These are phyloP conservation scores for Sarocladiaceae sp. DNA, from an alignment of 2,329 filamentous ascomycete genomes.

Conservation along the genomic window DNA sequence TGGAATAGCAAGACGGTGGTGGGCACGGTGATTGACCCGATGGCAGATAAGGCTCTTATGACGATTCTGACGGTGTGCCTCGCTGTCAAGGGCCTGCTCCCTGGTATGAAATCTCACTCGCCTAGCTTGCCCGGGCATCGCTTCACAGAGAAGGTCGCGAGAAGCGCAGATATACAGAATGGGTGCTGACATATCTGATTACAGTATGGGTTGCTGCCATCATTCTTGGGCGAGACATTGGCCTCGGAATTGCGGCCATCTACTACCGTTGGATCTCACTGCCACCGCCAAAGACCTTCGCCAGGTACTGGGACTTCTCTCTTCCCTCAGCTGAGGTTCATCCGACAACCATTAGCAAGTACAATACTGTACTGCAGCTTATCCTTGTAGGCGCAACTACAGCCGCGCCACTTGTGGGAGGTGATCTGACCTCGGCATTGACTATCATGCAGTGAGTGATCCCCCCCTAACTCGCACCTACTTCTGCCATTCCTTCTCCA, in stretches of 20 bases:
- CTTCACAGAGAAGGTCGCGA: no score
- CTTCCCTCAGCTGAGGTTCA: conserved; percentile 80
- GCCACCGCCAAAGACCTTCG: conserved; percentile 86
- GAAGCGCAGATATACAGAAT: no score
- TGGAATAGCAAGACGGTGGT: conserved; percentile 91
- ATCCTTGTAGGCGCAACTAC: conserved; percentile 80
- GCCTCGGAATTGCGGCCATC: conserved; percentile 76
- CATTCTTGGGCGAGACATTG: conserved; percentile 83
- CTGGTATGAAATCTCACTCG: conserved; percentile 47
- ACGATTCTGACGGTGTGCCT: conserved; percentile 82
- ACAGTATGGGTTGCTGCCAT: conserved; percentile 80
- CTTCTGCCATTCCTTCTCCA: no score
- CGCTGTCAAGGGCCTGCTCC: conserved; percentile 74
- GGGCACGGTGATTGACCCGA: conserved; percentile 88
- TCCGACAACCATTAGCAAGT: conserved; percentile 78
- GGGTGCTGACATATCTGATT: not conserved
- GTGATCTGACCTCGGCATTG: conserved; percentile 48
- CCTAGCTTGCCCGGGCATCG: no score
- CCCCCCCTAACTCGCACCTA: no score
- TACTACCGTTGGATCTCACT: conserved; percentile 96
- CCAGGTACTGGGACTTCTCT: conserved; percentile 94
- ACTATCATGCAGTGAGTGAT: conserved; percentile 56
- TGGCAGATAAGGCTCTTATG: conserved; percentile 97
- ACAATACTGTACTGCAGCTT: conserved; percentile 90
- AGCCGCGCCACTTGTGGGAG: conserved; percentile 66